Base-by-base conservation (phyloP, 139 green algal species). In the Medakamo hakoo region DNA sequence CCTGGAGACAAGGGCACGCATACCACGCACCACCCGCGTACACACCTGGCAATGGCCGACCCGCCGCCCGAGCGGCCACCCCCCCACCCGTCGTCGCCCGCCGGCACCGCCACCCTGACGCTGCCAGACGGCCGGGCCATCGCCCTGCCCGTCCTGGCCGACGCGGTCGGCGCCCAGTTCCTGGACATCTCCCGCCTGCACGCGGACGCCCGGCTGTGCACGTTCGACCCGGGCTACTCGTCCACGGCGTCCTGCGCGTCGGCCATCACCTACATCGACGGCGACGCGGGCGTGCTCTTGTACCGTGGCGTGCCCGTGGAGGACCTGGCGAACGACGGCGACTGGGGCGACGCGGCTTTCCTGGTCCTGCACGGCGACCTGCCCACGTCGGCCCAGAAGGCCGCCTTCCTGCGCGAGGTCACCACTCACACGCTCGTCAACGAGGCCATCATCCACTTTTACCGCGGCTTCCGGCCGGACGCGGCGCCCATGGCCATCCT, bases 401-500 rank as follows among this genome's bases (percentile, higher is more conserved):
- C 57, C 4, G 29, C 68, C 27, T 84, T 85, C 67, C 60, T 69
- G 5, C 55, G 56, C 20, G 78, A 84, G 23, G 49, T 88, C 31
- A 86, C 67, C 22, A 58, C 27, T 5, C 78, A 89, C 70, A 82
- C 73, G 16, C 63, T 89, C 68, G 73, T 88, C 27, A 70, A 83
- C 67, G 75, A 84, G 68, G 66, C 75, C 25, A 65, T 86, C 25
- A 80, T 84, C 27, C 62, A 71, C 27, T 82, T 81, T 61, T 76
- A 71, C 65, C 55, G 75, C 31, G 80, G 82, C 26, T 89, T 89
- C 63, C 65, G 70, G 28, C 75, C 82, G 66, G 79, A 86, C 71
- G 81, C 82, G 0, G 73, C 85, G 49, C 82, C 82, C 49, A 89
- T 89, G 82, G 81, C 78, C 25, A 85, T 88, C 62, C 78, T 89